Base-by-base conservation (phyloP, 768 basidiomycete genomes). In the Podaxis sp. region DNA sequence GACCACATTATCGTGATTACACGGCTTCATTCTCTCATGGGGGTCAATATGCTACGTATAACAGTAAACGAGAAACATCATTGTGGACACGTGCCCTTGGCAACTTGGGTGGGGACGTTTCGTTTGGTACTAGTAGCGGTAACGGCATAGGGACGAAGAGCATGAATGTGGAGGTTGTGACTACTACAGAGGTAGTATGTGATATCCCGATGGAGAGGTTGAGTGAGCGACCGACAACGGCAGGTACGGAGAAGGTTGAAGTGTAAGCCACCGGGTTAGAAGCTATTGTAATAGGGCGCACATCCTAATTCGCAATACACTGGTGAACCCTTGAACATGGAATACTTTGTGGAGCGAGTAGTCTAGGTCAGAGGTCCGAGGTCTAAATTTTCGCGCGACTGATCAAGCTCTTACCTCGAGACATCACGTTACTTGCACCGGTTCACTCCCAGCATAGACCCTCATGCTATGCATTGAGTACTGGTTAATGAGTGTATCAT, bases 141-240 rank as follows among this genome's bases (percentile, higher is more conserved):
- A 11, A 28, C 32, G 28, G 25, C 5, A 21, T 36, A 5, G 55
- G 28, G 28, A 21, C 55, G 27, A 18, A 27, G n/a, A 32, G 32
- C 9, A 21, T 48, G 10, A 18, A 27, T 48, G 32, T 57, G 37
- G 37, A 38, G 35, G 37, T 54, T 36, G 6, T 9, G 21, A 54
- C 37, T 3, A 47, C 32, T 18, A 57, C 55, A 7, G 55, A 57
- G 21, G 44, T 57, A 7, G 14, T 32, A 2, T n/a, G 46, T 21
- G 55, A 57, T 36, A 57, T 57, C 16, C 28, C 55, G 16, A 46
- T 57, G 55, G 55, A 57, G 7, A 36, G 52, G 5, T 21, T 54
- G 14, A n/a, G 16, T 36, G n/a, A 21, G 16, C 50, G 50, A 3
- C 50, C 32, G 32, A 32, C 32, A 6, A 32, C 32, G 32, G 32